Base-by-base conservation (phyloP, 768 basidiomycete species). In the Russula virescens region DNA sequence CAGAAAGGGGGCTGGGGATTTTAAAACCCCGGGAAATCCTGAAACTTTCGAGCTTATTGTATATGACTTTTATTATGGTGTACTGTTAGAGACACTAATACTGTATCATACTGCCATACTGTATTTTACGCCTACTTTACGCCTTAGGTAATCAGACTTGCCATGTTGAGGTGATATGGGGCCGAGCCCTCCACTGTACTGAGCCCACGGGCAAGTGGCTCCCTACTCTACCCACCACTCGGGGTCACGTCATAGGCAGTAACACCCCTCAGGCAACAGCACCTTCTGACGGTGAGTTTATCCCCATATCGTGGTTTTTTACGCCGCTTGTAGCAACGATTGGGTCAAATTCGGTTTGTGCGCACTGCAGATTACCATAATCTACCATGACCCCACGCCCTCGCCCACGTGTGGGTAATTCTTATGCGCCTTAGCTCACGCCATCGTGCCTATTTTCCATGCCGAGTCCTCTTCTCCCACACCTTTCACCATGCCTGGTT, bases 1-100 rank as follows among this genome's bases (percentile, higher is more conserved):
- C 57, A 63, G 43, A 48, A 46, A 46, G 62, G 62, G 1, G 62
- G 62, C n/a, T 63, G 62, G 62, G 62, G 62, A 5, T 63, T 63
- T 28, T 63, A 56, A 34, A 52, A 9, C 38, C 13, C 38, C 13
- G 21, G 21, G 35, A 11, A 38, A 38, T 6, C 38, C 38, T 38
- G 38, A 38, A 35, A 38, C 38, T 2, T 38, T 38, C 38, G 38
- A 38, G 13, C 38, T 38, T 38, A 14, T 38, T 38, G 38, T 38
- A 11, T 31, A 31, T 31, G 38, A 14, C n/a, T n/a, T n/a, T n/a
- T 9, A 38, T 38, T 9, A 38, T 38, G 13, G 38, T 38, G 38
- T 38, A 38, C 38, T 11, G 13, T 38, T 38, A 38, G 38, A 38
- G 10, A 7, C 38, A 38, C 38, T 11, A n/a, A 11, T 38, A 38